Conservation (phyloP, 768 basidiomycete genomes). For the Tylopilus vinaceipallidus region DNA sequence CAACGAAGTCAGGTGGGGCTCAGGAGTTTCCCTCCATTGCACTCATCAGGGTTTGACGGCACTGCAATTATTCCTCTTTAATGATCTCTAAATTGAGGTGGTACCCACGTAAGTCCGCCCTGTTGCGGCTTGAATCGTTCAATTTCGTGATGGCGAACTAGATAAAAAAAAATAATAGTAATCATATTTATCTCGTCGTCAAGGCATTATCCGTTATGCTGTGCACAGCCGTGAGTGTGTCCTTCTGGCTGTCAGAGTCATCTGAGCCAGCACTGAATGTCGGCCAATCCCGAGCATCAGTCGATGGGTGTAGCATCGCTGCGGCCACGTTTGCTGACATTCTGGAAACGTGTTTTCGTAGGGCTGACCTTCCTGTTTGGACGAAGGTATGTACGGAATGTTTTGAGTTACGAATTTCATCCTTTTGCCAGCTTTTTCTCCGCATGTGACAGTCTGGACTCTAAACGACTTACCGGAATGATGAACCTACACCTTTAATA, state of each 20-base stretch:
- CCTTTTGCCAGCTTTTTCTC: slow-evolving; percentile 13
- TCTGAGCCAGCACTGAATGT: not conserved
- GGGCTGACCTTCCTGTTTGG: not conserved
- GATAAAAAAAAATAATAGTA: not conserved
- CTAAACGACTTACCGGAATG: slow-evolving; percentile 7
- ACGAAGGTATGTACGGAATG: slow-evolving; percentile 8
- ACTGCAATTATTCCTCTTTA: slow-evolving; percentile 20
- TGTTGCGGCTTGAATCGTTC: slow-evolving; percentile 7
- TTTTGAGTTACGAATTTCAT: slow-evolving; percentile 1
- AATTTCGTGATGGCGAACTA: slow-evolving; percentile 13
- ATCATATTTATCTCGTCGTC: slow-evolving; percentile 19
- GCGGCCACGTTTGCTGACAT: not conserved
- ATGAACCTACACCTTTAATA: slow-evolving; percentile 5
- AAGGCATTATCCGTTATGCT: slow-evolving; percentile 7
- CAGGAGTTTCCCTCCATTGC: slow-evolving; percentile 8
- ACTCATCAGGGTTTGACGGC: slow-evolving; percentile 30
- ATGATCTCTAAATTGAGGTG: slow-evolving; percentile 16
- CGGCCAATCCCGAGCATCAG: not conserved
- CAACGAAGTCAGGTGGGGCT: slow-evolving; percentile 18
- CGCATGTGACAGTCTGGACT: slow-evolving; percentile 17
- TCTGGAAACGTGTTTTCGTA: not conserved
- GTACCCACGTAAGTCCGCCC: slow-evolving; percentile 22
- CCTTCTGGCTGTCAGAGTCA: no score
- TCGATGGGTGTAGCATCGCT: not conserved
- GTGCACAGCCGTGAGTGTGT: no score